A percentile compares a stretch with the other conserved stretches of the same genome.
Evolutionary conservation across 2,329 filamentous ascomycete species (phyloP).

Genomic region (Cytospora schulzeri): DNA sequence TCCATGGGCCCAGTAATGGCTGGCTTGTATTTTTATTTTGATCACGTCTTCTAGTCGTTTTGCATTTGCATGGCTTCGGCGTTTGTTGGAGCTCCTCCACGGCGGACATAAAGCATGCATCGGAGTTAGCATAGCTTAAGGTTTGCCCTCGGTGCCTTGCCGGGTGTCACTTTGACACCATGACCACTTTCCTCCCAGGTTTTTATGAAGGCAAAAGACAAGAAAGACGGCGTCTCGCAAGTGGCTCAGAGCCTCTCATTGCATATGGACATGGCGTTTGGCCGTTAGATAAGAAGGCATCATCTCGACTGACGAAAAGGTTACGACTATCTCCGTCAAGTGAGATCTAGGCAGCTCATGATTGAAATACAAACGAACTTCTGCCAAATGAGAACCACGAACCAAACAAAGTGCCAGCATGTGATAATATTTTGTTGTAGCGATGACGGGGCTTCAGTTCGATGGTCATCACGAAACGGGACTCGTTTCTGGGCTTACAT

Average conservation of each 20-base stretch:
- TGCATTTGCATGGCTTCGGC: constrained; percentile 1
- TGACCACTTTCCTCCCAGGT: not conserved
- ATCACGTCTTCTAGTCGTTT: not conserved
- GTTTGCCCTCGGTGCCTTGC: not conserved
- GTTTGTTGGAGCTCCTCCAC: not conserved
- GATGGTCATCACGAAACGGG: not conserved
- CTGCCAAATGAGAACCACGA: not conserved
- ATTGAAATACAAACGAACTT: not conserved
- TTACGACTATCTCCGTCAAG: not conserved
- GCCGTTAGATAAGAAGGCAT: not conserved
- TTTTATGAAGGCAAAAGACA: not conserved
- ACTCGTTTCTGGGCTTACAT: not conserved
- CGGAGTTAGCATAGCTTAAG: not conserved
- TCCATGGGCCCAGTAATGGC: not conserved
- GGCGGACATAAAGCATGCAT: not conserved
- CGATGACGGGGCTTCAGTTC: not conserved
- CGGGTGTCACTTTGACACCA: not conserved
- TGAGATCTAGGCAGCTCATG: not conserved
- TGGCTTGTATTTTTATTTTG: not conserved
- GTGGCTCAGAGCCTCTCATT: not conserved
- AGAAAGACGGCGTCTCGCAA: not conserved
- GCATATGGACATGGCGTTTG: constrained; percentile 1
- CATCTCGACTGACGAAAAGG: not conserved
- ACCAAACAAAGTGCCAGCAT: not conserved
- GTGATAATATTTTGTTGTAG: not conserved